Evolutionary conservation across 306 rosid species (phyloP).

Genomic region (Rubus idaeus): DNA sequence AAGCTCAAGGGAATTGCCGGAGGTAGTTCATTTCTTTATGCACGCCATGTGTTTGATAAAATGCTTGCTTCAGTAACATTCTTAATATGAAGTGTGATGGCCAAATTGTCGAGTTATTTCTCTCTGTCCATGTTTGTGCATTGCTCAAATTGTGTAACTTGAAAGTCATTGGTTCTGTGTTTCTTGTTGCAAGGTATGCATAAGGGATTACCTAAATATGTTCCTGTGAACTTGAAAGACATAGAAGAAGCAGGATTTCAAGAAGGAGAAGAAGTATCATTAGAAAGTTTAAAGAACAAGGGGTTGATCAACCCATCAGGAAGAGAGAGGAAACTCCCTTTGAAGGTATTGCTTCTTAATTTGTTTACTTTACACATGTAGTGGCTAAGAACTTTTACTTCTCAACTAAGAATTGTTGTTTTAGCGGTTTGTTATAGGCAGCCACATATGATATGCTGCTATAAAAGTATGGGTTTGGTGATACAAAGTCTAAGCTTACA

Average conservation of each 20-base stretch:
- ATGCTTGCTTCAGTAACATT: background rate
- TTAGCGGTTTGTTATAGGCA: background rate
- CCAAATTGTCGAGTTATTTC: too few species aligned
- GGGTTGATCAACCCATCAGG: conserved; percentile 92
- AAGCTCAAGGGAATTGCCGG: conserved; percentile 94
- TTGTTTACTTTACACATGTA: conserved; percentile 10
- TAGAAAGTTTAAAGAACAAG: conserved; percentile 70
- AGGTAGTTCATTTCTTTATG: conserved; percentile 41
- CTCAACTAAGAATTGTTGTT: background rate
- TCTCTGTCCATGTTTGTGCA: background rate
- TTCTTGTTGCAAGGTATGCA: conserved; percentile 63
- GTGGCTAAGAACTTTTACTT: background rate
- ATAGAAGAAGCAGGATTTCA: conserved; percentile 77
- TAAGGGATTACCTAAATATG: conserved; percentile 83
- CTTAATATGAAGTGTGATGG: too few species aligned
- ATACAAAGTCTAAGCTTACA: background rate
- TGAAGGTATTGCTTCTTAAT: conserved; percentile 60
- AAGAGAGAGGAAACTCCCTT: conserved; percentile 82
- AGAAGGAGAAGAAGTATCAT: conserved; percentile 90
- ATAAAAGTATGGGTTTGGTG: background rate
- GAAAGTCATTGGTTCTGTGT: background rate
- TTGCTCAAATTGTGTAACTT: background rate
- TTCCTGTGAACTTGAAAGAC: conserved; percentile 83
- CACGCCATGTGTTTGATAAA: conserved; percentile 14
- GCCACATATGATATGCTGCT: conserved; percentile 3